Base-by-base conservation (phyloP, 345 rosid species). In the Arabidopsis suecica region DNA sequence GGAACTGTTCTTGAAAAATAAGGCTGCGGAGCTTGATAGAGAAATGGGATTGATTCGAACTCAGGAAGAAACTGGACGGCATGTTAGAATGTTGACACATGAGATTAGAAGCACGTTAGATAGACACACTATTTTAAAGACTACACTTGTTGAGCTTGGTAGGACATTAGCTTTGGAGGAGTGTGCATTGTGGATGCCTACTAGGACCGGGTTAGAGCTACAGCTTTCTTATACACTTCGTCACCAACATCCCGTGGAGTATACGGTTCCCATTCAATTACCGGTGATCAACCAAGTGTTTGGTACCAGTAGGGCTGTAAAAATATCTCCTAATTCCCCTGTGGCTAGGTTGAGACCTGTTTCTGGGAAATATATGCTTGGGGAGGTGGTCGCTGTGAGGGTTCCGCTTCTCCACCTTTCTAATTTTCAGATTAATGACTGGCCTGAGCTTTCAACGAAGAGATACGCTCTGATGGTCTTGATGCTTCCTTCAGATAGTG, bases 151-250 rank as follows among this genome's bases (percentile, higher is more conserved):
- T 77, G 99, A 96, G 78, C 86, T 96, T 65, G 98, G 97, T 13
- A 83, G 98, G 73, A 93, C 99, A 6, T 80, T 96, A 78, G 93
- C 79, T 22, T 68, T 96, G 80, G 98, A 96, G 78, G 99, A 96
- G 76, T 96, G 99, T 78, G 97, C 98, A 10, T 78, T 93, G 83
- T 96, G 99, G 99, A 96, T 96, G 99, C 99, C 99, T 30, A 96
- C 98, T 6, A 90, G 95, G 32, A 91, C 93, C 40, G 99, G 99
- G 16, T 81, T 93, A 72, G 99, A 96, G 84, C 85, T 96, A 53
- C 99, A 91, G 68, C 99, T 96, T 9, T 88, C 98, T 11, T 91
- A 91, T 71, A 89, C 99, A 8, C 89, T 96, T 76, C 91, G 85
- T 62, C 99, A 91, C 74, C 98, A 93, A 77, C 94, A 96, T 83